Percentiles rank a stretch among this genome's conserved stretches.
Conservation (phyloP, 192 early-diverging fungal species). For the Neocallimastix lanati region DNA sequence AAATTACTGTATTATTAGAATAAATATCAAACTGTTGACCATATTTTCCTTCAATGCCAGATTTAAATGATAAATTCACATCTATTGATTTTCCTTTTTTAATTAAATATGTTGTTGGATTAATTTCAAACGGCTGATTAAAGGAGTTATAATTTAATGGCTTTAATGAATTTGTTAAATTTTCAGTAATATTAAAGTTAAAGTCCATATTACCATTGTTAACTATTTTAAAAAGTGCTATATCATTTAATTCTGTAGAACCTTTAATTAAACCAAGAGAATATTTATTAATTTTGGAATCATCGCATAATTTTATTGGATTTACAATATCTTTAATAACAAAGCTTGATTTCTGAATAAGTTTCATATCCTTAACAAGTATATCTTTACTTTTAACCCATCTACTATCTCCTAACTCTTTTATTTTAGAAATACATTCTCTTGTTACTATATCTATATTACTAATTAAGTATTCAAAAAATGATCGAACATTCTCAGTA, state of each 20-base stretch:
- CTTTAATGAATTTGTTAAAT: neutral
- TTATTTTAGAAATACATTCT: neutral
- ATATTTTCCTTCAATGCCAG: neutral
- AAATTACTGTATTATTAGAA: neutral
- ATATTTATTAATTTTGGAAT: neutral
- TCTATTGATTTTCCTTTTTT: neutral
- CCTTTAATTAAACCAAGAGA: neutral
- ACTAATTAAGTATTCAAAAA: neutral
- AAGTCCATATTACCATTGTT: slow-evolving; percentile 6
- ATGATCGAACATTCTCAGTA: neutral
- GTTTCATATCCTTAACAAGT: neutral
- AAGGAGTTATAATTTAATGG: neutral
- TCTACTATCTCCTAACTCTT: neutral
- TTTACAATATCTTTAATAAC: neutral
- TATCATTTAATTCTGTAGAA: neutral
- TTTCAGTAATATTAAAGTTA: neutral
- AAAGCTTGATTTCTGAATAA: neutral
- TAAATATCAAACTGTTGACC: neutral
- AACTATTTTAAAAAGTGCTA: neutral
- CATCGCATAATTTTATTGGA: neutral
- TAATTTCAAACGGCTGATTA: neutral
- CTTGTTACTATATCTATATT: neutral
- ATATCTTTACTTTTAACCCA: neutral
- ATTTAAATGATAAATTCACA: slow-evolving; percentile 1
- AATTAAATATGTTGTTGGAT: neutral